These are phyloP conservation scores for Tuber umbilicatum DNA, from an alignment of 495 filamentous ascomycete species.

Conservation along the genomic window DNA sequence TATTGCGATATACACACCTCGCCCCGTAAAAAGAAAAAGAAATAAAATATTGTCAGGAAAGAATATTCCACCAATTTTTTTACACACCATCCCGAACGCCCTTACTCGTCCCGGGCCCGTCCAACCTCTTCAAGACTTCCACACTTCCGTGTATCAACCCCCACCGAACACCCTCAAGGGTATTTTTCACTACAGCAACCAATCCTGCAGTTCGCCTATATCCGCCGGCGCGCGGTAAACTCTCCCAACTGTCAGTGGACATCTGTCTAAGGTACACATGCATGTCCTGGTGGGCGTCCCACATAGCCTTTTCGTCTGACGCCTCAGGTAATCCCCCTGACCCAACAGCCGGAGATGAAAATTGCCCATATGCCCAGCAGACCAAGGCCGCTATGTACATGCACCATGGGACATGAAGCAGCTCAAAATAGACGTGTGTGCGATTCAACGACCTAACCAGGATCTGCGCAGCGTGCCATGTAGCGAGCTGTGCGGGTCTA, in stretches of 20 bases:
- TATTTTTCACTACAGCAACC: constrained; percentile 32
- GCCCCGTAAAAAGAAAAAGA: neutral
- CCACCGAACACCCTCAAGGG: constrained; percentile 35
- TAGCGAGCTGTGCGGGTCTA: constrained; percentile 34
- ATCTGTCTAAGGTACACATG: constrained; percentile 36
- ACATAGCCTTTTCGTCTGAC: constrained; percentile 32
- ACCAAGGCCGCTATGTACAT: constrained; percentile 38
- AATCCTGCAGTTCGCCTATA: constrained; percentile 33
- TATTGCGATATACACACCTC: neutral
- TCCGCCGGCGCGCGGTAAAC: constrained; percentile 29
- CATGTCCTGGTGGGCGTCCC: constrained; percentile 40
- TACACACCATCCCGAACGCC: constrained; percentile 13
- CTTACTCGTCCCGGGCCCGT: constrained; percentile 17
- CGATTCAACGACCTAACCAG: constrained; percentile 29
- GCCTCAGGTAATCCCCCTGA: constrained; percentile 21
- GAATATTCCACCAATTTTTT: neutral
- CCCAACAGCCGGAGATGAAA: constrained; percentile 26
- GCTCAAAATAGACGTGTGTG: constrained; percentile 32
- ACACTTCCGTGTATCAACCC: constrained; percentile 38
- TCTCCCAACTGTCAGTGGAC: constrained; percentile 39
- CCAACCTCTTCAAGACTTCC: constrained; percentile 36
- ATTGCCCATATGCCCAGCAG: constrained; percentile 41
- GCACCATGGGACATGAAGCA: constrained; percentile 37
- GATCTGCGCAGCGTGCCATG: constrained; percentile 41
- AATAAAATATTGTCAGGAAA: neutral